phyloP scores from a whole-genome alignment of 2,329 filamentous ascomycete species.

The Trichoderma semiorbis region DNA sequence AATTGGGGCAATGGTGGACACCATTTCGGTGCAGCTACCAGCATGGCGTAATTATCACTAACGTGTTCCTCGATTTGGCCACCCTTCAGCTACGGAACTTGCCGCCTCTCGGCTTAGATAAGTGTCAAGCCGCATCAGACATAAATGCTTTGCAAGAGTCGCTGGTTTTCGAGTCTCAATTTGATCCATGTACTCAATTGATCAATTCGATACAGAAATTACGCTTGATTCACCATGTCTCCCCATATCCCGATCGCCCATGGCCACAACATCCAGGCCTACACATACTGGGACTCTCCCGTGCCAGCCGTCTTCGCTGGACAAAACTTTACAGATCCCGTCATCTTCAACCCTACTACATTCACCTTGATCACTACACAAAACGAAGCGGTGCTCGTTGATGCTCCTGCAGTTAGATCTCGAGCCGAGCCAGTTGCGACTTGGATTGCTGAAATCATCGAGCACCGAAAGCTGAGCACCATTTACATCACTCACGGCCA shows the following conservation, averaged over 20 bases:
- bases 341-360: slow-evolving; percentile 1
- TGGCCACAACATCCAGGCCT: background rate
- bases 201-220: background rate
- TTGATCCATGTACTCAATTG: background rate
- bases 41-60: background rate
- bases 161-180: accelerated
- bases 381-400: background rate
- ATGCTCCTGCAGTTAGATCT: background rate
- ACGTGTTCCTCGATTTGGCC: background rate
- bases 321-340: background rate
- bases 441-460: background rate
- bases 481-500: slow-evolving; percentile 11
- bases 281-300: slow-evolving; percentile 8
- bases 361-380: background rate
- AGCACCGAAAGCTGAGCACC: background rate
- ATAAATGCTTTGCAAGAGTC: background rate
- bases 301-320: background rate
- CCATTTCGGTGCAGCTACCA: background rate
- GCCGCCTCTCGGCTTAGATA: background rate
- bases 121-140: background rate
- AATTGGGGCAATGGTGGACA: background rate
- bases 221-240: background rate
- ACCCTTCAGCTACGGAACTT: background rate
- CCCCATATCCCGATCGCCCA: background rate
- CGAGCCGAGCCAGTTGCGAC: background rate